Percentiles rank a stretch among this genome's conserved stretches.
These are phyloP conservation scores for Aspergillus tamarii DNA, from an alignment of 2,329 filamentous ascomycete genomes.

Conservation along the genomic window DNA sequence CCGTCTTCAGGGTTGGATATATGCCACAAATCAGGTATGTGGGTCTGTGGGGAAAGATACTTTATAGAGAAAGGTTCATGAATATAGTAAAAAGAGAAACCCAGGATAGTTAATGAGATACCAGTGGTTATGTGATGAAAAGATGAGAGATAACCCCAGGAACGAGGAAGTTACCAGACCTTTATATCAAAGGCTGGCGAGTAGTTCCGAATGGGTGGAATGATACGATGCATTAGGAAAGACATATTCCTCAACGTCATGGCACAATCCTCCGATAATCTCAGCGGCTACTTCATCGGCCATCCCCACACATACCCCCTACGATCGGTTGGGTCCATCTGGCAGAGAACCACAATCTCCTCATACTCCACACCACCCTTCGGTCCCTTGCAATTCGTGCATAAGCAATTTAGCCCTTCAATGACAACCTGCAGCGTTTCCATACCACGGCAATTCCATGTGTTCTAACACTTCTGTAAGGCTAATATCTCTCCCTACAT, in stretches of 20 bases:
- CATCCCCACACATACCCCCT: neutral
- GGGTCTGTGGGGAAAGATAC: neutral
- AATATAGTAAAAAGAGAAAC: neutral
- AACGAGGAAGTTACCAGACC: neutral
- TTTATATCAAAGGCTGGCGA: neutral
- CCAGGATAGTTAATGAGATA: neutral
- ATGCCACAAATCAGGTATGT: neutral
- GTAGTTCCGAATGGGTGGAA: neutral
- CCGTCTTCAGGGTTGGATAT: neutral
- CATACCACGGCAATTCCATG: neutral
- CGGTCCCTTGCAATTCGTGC: neutral
- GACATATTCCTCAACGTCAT: conserved; percentile 10
- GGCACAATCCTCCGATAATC: neutral
- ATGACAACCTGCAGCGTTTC: neutral
- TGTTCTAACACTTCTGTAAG: neutral
- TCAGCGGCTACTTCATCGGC: neutral
- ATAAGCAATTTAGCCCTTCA: neutral
- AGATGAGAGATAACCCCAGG: neutral
- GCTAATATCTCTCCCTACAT: neutral
- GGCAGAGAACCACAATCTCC: neutral
- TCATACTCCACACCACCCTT: neutral
- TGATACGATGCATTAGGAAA: conserved; percentile 8
- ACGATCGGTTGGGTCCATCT: conserved; percentile 2
- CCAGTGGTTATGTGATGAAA: neutral
- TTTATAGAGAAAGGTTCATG: neutral